These are phyloP conservation scores for Ambrosiella cleistominuta DNA, from an alignment of 2,329 filamentous ascomycete species.

Conservation along the genomic window DNA sequence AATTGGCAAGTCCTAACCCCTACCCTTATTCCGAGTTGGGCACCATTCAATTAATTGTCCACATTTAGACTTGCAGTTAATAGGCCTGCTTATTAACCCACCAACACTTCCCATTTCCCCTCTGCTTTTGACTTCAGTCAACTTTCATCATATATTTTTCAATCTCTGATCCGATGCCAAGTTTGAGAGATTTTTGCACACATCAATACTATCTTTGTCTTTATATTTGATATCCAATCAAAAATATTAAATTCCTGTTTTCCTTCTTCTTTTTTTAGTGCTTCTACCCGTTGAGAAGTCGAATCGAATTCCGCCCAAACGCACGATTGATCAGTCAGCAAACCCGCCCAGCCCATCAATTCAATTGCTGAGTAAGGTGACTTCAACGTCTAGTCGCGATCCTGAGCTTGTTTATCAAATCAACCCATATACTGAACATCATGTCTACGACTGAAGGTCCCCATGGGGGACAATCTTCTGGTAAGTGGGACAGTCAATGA, in stretches of 20 bases:
- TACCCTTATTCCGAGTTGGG: not conserved
- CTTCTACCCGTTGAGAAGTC: not conserved
- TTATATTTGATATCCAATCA: not conserved
- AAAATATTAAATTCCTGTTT: not conserved
- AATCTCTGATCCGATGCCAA: not conserved
- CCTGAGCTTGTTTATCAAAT: not conserved
- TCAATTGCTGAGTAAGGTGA: conserved; percentile 7
- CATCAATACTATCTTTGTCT: not conserved
- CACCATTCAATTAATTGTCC: not conserved
- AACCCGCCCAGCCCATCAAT: not conserved
- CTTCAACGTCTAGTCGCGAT: not conserved
- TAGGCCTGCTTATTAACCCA: not conserved
- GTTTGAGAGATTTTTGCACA: not conserved
- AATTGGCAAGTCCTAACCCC: not conserved
- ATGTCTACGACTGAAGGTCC: not conserved
- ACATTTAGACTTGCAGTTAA: not conserved
- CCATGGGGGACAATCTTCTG: not conserved
- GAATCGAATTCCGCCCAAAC: not conserved
- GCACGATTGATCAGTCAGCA: conserved; percentile 2
- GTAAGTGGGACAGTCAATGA: not conserved
- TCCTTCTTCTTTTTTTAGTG: not conserved
- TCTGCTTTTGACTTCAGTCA: not conserved
- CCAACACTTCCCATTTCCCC: not conserved
- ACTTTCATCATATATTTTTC: not conserved
- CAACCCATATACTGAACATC: not conserved